Conservation (phyloP, 768 basidiomycete genomes). For the Pleurotus cornucopiae region DNA sequence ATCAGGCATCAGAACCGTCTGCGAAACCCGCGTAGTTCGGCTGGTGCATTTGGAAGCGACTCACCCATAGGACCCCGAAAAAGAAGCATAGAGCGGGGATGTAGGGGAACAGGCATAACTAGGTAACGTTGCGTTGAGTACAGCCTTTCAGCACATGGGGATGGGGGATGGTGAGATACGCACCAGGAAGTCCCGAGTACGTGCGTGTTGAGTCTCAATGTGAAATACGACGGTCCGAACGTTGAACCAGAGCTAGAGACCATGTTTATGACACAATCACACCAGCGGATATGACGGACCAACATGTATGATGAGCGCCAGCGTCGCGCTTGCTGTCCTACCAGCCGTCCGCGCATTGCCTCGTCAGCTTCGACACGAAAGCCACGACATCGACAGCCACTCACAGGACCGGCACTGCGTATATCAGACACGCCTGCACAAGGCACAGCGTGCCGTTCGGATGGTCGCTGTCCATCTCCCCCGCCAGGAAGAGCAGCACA, state of each 20-base stretch:
- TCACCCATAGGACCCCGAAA: neutral
- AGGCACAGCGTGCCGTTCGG: constrained; percentile 8
- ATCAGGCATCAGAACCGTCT: neutral
- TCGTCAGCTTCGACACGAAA: too few species aligned
- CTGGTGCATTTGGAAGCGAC: neutral
- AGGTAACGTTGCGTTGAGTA: neutral
- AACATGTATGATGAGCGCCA: constrained; percentile 7
- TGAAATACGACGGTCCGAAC: neutral
- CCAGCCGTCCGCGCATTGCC: too few species aligned
- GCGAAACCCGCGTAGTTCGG: neutral
- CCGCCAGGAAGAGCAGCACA: constrained; percentile 8
- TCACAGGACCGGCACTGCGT: constrained; percentile 10
- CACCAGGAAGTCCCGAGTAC: neutral
- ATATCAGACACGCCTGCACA: constrained; percentile 8
- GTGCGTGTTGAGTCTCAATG: neutral
- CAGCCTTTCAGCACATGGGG: too few species aligned
- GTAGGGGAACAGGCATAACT: neutral
- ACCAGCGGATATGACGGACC: neutral
- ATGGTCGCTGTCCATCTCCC: neutral
- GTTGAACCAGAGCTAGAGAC: constrained; percentile 4
- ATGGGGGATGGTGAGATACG: neutral
- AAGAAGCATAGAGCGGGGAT: neutral
- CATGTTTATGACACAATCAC: neutral
- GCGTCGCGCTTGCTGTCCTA: constrained; percentile 1
- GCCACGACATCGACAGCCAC: neutral